These are phyloP conservation scores for Auriscalpium orientale DNA, from an alignment of 768 basidiomycete genomes.

Conservation along the genomic window DNA sequence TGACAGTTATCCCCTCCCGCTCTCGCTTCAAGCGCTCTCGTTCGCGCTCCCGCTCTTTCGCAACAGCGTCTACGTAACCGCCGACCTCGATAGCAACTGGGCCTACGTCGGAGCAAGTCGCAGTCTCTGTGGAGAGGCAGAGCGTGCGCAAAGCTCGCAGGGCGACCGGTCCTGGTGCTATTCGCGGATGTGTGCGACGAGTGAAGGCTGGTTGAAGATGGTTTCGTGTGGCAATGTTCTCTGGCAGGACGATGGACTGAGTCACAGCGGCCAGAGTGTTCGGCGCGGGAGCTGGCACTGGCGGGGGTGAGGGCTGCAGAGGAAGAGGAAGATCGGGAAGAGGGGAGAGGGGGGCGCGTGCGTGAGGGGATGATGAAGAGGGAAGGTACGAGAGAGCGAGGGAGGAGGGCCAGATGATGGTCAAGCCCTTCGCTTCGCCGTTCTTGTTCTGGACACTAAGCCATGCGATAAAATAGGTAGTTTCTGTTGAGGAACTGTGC, in stretches of 20 bases:
- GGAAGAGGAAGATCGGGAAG: conserved; percentile 61
- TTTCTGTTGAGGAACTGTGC: conserved; percentile 5
- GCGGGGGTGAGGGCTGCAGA: conserved; percentile 49
- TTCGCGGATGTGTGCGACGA: not conserved
- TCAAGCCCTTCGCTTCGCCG: conserved; percentile 72
- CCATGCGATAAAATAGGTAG: conserved; percentile 60
- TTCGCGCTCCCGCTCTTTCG: conserved; percentile 71
- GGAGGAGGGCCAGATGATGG: conserved; percentile 62
- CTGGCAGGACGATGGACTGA: not conserved
- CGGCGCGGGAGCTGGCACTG: conserved; percentile 20
- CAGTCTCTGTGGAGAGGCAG: conserved; percentile 36
- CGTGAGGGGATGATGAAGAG: conserved; percentile 27
- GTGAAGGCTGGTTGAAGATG: not conserved
- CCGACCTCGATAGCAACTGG: conserved; percentile 54
- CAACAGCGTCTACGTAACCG: conserved; percentile 67
- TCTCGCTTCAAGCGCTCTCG: conserved; percentile 65
- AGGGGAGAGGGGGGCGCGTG: conserved; percentile 38
- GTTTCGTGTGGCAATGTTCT: not conserved
- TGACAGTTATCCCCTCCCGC: conserved; percentile 37
- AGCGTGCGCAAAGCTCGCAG: conserved; percentile 41
- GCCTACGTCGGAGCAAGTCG: conserved; percentile 31
- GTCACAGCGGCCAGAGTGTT: not conserved
- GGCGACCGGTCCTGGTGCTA: not conserved
- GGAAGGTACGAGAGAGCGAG: conserved; percentile 45
- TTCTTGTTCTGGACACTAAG: conserved; percentile 69